Conservation (phyloP, 768 basidiomycete genomes). For the Hysterangium stoloniferum region DNA sequence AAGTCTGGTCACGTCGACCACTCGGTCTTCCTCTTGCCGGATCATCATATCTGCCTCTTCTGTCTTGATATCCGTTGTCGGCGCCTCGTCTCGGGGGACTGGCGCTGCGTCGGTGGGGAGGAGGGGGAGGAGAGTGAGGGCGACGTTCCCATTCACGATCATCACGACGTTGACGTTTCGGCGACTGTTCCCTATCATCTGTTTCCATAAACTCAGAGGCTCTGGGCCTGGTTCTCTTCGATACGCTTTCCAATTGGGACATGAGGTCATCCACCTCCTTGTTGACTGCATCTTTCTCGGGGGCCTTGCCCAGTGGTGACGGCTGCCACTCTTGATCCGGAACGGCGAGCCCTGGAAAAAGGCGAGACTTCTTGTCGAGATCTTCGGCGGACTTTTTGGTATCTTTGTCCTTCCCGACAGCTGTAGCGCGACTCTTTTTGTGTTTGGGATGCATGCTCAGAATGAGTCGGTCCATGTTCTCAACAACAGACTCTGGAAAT, state of each 20-base stretch:
- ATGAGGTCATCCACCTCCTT: conserved; percentile 89
- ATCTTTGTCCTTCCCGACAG: conserved; percentile 23
- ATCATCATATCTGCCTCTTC: conserved; percentile 31
- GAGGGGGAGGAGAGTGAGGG: conserved; percentile 36
- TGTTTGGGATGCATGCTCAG: conserved; percentile 93
- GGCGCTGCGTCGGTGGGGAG: conserved; percentile 40
- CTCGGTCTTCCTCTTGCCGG: conserved; percentile 23
- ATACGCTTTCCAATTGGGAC: conserved; percentile 59
- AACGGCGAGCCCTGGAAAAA: conserved; percentile 87
- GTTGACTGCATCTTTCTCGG: conserved; percentile 73
- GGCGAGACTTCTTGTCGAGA: conserved; percentile 65
- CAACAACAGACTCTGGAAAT: conserved; percentile 85
- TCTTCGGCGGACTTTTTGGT: conserved; percentile 26
- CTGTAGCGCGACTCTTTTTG: conserved; percentile 59
- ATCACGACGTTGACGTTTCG: conserved; percentile 56
- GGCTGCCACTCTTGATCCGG: conserved; percentile 65
- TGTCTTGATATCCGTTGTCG: conserved; percentile 27
- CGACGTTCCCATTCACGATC: conserved; percentile 24
- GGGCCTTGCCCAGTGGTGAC: conserved; percentile 24
- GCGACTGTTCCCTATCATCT: conserved; percentile 33
- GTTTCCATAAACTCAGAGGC: conserved; percentile 26
- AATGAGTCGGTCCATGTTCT: conserved; percentile 91
- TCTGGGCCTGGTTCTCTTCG: conserved; percentile 47
- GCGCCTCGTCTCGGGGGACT: conserved; percentile 53
- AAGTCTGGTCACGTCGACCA: conserved; percentile 15